phyloP scores from a whole-genome alignment of 2,329 filamentous ascomycete genomes.

The Pleomassaria siparia region DNA sequence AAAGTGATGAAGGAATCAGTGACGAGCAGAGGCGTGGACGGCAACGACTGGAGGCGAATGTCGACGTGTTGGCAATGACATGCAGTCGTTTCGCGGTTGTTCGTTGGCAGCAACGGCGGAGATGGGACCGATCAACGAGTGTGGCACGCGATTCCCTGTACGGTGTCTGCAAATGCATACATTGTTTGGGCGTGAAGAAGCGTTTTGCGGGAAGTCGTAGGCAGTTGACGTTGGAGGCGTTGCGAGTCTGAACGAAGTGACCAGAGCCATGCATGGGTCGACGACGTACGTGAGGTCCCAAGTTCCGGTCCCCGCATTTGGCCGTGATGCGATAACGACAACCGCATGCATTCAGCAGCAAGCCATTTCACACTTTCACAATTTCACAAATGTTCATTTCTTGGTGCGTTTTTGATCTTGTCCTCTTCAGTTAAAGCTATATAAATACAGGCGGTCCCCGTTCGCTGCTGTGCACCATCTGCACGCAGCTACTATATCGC shows the following conservation, averaged over 20 bases:
- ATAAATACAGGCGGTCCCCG: conserved; percentile 3
- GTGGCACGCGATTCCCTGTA: conserved; percentile 22
- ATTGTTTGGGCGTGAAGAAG: conserved; percentile 22
- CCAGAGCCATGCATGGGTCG: conserved; percentile 4
- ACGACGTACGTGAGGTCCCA: conserved; percentile 4
- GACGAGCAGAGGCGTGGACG: background rate
- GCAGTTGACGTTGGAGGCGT: conserved; percentile 6
- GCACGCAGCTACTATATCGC: background rate
- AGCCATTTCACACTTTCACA: background rate
- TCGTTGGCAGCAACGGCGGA: conserved; percentile 14
- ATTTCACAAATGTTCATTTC: too few species aligned
- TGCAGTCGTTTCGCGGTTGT: conserved; percentile 2
- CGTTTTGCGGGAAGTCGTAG: conserved; percentile 7
- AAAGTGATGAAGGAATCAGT: background rate
- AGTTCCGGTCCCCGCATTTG: conserved; percentile 14
- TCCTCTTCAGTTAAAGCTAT: conserved; percentile 2
- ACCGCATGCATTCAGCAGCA: background rate
- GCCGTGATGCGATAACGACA: conserved; percentile 14
- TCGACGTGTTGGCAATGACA: conserved; percentile 6
- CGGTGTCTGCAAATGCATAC: conserved; percentile 28
- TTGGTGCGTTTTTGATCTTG: background rate
- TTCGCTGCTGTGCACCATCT: background rate
- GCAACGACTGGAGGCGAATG: conserved; percentile 1
- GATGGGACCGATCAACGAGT: conserved; percentile 26
- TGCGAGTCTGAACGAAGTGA: conserved; percentile 9